phyloP scores from a whole-genome alignment of 164 flowering plant species.

The Piper betle region DNA sequence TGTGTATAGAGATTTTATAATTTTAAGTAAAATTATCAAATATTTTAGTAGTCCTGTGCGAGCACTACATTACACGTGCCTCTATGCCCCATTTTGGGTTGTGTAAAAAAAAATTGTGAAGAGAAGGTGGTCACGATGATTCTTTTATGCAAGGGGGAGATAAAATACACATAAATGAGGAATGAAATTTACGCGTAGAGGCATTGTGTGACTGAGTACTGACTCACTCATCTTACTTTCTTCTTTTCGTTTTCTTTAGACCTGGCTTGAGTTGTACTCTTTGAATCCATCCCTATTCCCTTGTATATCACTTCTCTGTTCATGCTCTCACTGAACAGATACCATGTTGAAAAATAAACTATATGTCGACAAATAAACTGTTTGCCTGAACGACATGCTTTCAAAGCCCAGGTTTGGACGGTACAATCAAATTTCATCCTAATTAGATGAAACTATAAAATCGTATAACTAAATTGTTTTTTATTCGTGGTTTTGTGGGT shows the following conservation, averaged over 20 bases:
- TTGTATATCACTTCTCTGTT: not conserved
- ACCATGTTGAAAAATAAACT: too few species aligned
- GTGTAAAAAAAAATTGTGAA: too few species aligned
- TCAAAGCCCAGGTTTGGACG: not conserved
- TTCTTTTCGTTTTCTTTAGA: constrained; percentile 2
- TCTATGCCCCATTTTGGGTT: too few species aligned
- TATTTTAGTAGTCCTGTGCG: too few species aligned
- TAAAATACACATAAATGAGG: constrained; percentile 8
- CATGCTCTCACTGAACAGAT: not conserved
- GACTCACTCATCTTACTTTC: constrained; percentile 1
- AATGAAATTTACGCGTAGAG: not conserved
- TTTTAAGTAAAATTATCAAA: too few species aligned
- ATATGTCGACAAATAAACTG: too few species aligned
- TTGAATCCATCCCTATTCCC: constrained; percentile 21
- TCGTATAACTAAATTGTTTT: too few species aligned
- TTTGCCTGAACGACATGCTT: not conserved
- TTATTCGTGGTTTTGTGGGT: too few species aligned
- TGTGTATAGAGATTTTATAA: too few species aligned
- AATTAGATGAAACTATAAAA: too few species aligned
- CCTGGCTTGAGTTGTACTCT: constrained; percentile 34
- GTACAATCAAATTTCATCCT: too few species aligned
- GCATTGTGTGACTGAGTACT: not conserved
- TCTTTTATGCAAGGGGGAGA: constrained; percentile 9
- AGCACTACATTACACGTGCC: too few species aligned
- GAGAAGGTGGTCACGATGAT: constrained; percentile 7